Evolutionary conservation across 2,329 filamentous ascomycete genomes (phyloP).

Genomic region (Tolypocladium tropicale): DNA sequence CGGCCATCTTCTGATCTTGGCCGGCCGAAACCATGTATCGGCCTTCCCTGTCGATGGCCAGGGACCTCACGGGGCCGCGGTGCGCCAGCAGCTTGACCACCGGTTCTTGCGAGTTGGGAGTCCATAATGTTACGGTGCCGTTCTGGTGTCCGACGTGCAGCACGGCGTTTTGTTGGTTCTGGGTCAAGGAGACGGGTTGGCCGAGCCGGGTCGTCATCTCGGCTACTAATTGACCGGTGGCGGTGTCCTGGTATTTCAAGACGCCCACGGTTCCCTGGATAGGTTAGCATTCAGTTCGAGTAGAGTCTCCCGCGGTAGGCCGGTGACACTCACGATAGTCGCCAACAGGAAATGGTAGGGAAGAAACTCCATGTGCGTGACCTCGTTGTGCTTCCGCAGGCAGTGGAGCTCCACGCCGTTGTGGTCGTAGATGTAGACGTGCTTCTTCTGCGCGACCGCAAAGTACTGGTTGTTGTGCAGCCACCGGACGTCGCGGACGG

Average conservation of each 20-base stretch:
- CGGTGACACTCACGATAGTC: slow-evolving; percentile 53
- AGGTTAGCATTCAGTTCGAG: background rate
- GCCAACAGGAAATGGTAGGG: slow-evolving; percentile 93
- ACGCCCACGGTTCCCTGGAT: slow-evolving; percentile 64
- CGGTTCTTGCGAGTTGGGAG: slow-evolving; percentile 76
- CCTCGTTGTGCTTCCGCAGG: slow-evolving; percentile 80
- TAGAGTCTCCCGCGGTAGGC: background rate
- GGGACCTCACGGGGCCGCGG: slow-evolving; percentile 72
- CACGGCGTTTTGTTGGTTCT: slow-evolving; percentile 89
- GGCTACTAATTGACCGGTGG: slow-evolving; percentile 78
- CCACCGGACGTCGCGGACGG: slow-evolving; percentile 80
- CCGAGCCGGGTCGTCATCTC: slow-evolving; percentile 81
- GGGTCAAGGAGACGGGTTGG: slow-evolving; percentile 69
- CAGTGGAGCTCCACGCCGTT: slow-evolving; percentile 89
- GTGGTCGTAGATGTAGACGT: slow-evolving; percentile 92
- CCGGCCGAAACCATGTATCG: slow-evolving; percentile 93
- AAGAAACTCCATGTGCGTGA: slow-evolving; percentile 87
- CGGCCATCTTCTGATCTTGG: slow-evolving; percentile 82
- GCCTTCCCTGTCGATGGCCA: slow-evolving; percentile 81
- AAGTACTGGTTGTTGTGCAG: slow-evolving; percentile 92
- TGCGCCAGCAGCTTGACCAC: slow-evolving; percentile 89
- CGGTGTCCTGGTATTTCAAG: slow-evolving; percentile 90
- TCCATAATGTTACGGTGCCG: slow-evolving; percentile 90
- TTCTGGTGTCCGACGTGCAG: slow-evolving; percentile 92
- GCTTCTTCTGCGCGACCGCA: slow-evolving; percentile 91